Conservation (phyloP, 306 rosid genomes). For the Lathyrus aphaca region DNA sequence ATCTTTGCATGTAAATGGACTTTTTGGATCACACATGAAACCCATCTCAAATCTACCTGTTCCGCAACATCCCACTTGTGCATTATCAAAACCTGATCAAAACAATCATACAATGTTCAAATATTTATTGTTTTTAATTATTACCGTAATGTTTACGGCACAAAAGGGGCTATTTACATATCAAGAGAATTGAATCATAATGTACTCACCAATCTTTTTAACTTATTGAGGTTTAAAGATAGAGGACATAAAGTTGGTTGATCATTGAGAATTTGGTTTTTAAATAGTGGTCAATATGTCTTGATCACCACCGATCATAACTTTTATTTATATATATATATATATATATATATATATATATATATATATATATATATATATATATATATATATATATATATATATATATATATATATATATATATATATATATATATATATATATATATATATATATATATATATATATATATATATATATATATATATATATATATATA, state of each 20-base stretch:
- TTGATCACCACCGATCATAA: neutral
- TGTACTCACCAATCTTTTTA: neutral
- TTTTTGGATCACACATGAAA: conserved; percentile 40
- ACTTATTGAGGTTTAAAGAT: neutral
- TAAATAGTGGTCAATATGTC: neutral
- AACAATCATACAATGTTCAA: neutral
- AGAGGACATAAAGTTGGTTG: neutral
- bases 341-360: no score
- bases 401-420: no score
- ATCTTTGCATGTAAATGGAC: conserved; percentile 46
- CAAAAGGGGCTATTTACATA: neutral
- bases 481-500: no score
- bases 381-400: no score
- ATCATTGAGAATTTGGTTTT: neutral
- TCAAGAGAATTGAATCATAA: no score
- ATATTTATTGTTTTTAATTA: no score
- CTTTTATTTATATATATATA: no score
- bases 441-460: no score
- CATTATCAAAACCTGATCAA: conserved; percentile 49
- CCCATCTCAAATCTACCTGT: conserved; percentile 53
- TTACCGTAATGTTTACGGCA: neutral
- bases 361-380: no score
- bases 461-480: no score
- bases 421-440: no score
- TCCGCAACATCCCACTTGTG: conserved; percentile 47